Base-by-base conservation (phyloP, 345 rosid genomes). In the Eucalyptus curtisii region DNA sequence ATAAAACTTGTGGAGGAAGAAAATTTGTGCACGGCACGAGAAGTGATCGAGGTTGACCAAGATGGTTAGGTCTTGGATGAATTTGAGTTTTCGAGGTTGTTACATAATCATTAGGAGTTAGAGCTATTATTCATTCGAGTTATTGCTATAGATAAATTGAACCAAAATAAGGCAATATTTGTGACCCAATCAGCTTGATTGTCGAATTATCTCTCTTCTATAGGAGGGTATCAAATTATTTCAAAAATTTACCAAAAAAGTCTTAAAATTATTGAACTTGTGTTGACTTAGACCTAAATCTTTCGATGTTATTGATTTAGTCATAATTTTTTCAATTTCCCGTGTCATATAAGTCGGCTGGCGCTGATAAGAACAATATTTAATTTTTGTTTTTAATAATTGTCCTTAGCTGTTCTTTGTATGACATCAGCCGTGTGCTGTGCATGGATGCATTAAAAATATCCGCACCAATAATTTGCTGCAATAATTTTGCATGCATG, bases 261-360 rank as follows among this genome's bases (percentile, higher is more conserved):
- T 49, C 3, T 2, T 16, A 0, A 50, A 49, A 50, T 50, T 16
- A 50, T 1, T 50, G 0, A 1, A 50, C 10, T 52, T 52, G 0
- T 19, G 24, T 0, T 52, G 0, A 1, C 10, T 52, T 52, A 10
- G 2, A 52, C 25, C 57, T 52, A 52, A 52, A 52, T 52, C 10
- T 52, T 19, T 19, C 2, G 25, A 52, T 52, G 0, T 52, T 52
- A 19, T 0, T 19, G 19, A 52, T 52, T 52, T 52, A 52, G 25
- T 52, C 1, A 52, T 52, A 52, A 52, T 1, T 1, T 0, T 52
- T 52, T 52, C 2, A 52, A 52, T 3, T 52, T 52, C 4, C 1
- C 10, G 1, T 7, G 4, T 0, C 10, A 52, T 19, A 52, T 52
- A 0, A 1, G 57, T 52, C 0, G 0, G 55, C 1, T 19, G 0